A percentile compares a stretch with the other conserved stretches of the same genome.
phyloP scores from a whole-genome alignment of 1,139 yeast genomes.

The Insectozyma bohioensis region DNA sequence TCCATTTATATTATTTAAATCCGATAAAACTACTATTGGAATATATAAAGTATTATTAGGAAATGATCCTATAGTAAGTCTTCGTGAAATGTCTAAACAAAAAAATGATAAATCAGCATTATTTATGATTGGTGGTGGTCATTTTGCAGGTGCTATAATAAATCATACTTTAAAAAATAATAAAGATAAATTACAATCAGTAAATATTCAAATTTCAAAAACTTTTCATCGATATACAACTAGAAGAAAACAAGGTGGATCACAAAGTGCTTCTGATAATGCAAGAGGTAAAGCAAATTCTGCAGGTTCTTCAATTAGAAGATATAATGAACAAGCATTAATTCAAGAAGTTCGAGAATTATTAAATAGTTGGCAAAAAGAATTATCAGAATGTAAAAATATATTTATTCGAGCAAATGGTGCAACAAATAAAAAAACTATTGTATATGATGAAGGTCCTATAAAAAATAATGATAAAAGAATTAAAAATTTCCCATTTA shows the following conservation, averaged over 20 bases:
- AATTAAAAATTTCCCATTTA: conserved; percentile 74
- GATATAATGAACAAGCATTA: conserved; percentile 86
- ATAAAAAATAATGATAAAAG: conserved; percentile 53
- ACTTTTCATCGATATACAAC: conserved; percentile 95
- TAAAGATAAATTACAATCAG: conserved; percentile 56
- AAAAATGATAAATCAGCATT: conserved; percentile 55
- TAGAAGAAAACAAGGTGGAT: conserved; percentile 96
- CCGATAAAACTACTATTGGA: conserved; percentile 55
- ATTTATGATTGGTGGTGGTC: conserved; percentile 97
- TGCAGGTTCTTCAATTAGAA: conserved; percentile 88
- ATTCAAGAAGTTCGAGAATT: conserved; percentile 73
- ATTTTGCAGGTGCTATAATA: conserved; percentile 93
- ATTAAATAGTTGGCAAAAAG: conserved; percentile 60
- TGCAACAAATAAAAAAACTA: conserved; percentile 58
- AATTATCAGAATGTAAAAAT: conserved; percentile 58
- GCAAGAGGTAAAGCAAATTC: conserved; percentile 94
- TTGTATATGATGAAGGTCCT: conserved; percentile 61
- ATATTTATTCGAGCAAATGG: conserved; percentile 89
- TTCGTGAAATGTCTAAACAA: conserved; percentile 20
- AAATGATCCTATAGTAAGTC: conserved; percentile 41
- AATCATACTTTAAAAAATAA: conserved; percentile 62
- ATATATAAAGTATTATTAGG: conserved; percentile 68
- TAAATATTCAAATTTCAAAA: conserved; percentile 69
- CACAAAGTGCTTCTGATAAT: conserved; percentile 90
- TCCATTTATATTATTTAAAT: conserved; percentile 57